A percentile compares a stretch with the other conserved stretches of the same genome.
Conservation (phyloP, 495 filamentous ascomycete genomes). For the Hyaloscypha hepaticicola region DNA sequence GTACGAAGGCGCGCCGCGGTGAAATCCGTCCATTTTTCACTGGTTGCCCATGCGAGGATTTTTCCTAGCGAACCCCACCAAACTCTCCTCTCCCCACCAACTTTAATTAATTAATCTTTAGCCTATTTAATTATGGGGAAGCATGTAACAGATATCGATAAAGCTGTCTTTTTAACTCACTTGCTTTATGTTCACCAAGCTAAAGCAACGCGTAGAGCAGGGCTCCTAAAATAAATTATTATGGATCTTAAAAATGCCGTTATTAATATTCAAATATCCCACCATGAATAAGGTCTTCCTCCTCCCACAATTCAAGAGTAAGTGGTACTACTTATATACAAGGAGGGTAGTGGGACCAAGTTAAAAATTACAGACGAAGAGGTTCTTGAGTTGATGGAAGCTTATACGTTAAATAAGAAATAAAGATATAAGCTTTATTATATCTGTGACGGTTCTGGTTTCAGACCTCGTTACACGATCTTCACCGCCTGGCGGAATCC, state of each 20-base stretch:
- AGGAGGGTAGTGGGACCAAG: too few species aligned
- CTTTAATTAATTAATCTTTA: background rate
- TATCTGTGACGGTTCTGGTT: too few species aligned
- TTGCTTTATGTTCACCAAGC: too few species aligned
- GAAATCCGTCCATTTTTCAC: too few species aligned
- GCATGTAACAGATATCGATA: background rate
- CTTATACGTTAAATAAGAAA: conserved; percentile 18
- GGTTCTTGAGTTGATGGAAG: too few species aligned
- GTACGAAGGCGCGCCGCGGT: too few species aligned
- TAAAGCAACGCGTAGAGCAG: too few species aligned
- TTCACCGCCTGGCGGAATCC: too few species aligned
- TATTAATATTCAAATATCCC: background rate
- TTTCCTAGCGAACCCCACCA: background rate
- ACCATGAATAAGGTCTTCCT: background rate
- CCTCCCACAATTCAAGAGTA: background rate
- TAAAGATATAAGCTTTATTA: conserved; percentile 9
- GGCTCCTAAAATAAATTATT: too few species aligned
- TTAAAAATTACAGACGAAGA: too few species aligned
- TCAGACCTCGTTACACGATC: too few species aligned
- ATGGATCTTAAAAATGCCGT: background rate
- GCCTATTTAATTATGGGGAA: background rate
- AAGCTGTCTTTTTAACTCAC: background rate
- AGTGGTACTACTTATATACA: background rate
- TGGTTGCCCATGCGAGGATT: background rate
- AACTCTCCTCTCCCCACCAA: background rate